phyloP scores from a whole-genome alignment of 2,329 filamentous ascomycete species.

The Arthrobotrys sinensis region DNA sequence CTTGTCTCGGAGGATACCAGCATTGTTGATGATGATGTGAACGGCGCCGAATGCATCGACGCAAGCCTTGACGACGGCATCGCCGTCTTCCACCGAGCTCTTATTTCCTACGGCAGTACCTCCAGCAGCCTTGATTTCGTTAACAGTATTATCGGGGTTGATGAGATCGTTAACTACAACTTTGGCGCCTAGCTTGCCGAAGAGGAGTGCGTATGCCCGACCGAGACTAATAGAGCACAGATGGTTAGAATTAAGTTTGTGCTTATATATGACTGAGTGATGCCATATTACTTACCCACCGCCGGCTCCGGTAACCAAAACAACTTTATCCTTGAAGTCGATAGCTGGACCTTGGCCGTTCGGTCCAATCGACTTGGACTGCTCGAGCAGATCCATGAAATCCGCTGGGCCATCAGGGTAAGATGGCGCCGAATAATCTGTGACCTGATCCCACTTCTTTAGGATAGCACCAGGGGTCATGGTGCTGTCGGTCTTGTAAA shows the following conservation, averaged over 20 bases:
- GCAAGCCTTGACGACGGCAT: slow-evolving; percentile 89
- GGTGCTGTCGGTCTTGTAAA: slow-evolving; percentile 88
- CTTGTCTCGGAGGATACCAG: slow-evolving; percentile 97
- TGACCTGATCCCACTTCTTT: slow-evolving; percentile 89
- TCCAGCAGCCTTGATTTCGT: slow-evolving; percentile 90
- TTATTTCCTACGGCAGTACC: slow-evolving; percentile 94
- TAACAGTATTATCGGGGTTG: slow-evolving; percentile 89
- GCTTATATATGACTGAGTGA: not conserved
- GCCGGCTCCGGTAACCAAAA: slow-evolving; percentile 88
- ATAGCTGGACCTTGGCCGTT: slow-evolving; percentile 81
- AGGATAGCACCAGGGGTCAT: slow-evolving; percentile 91
- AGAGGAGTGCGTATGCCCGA: slow-evolving; percentile 88
- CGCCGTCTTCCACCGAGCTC: slow-evolving; percentile 92
- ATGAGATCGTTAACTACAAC: slow-evolving; percentile 97
- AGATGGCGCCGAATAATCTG: slow-evolving; percentile 86
- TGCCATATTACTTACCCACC: slow-evolving; percentile 73
- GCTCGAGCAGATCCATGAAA: slow-evolving; percentile 87
- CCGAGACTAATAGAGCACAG: slow-evolving; percentile 77
- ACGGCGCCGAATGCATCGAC: slow-evolving; percentile 94
- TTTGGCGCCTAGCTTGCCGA: slow-evolving; percentile 85
- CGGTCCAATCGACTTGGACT: slow-evolving; percentile 82
- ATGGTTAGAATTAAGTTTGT: slow-evolving; percentile 23
- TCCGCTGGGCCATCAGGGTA: slow-evolving; percentile 89
- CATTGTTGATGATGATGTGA: slow-evolving; percentile 97
- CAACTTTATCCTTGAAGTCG: slow-evolving; percentile 87